Evolutionary conservation across 768 basidiomycete species (phyloP), one percentile per base, ranked within the genome.

Genomic region (Boletus insuetus): DNA sequence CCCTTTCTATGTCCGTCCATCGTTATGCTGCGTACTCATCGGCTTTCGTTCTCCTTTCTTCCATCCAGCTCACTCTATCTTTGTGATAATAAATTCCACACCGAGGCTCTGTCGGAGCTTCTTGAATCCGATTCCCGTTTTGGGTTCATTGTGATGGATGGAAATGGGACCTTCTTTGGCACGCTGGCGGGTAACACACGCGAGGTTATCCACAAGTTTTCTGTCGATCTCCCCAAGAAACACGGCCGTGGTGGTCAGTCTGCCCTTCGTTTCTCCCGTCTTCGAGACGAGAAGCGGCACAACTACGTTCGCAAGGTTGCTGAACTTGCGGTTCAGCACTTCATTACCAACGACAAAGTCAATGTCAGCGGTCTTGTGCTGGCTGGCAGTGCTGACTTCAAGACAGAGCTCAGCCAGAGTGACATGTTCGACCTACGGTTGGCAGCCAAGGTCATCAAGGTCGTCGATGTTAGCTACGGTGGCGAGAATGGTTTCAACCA

Each of bases 221-320:
- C 93, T 19, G 97, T 99, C 69, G 97, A 98, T 74, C 82, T 98
- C 11, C 97, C 97, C 41, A 99, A 99, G 80, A 99, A 99, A 79
- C 97, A 98, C 73, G 96, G 96, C 59, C 94, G 97, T 80, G 97
- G 97, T 84, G 97, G 97, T 74, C 97, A 99, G 75, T 98, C 97
- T 52, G 97, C 97, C 24, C 83, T 98, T 42, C 97, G 97, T 89
- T 99, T 99, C 85, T 92, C 96, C 39, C 96, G 97, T 80, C 84
- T 99, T 47, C 90, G 97, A 68, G 97, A 98, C 73, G 97, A 99
- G 78, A 97, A 97, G 73, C 87, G 97, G 45, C 95, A 98, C 86
- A 99, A 98, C 76, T 99, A 99, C 72, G 96, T 99, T 49, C 90
- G 97, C 65, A 99, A 99, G 75, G 97, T 99, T 55, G 94, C 95